A percentile compares a stretch with the other conserved stretches of the same genome.
phyloP scores from a whole-genome alignment of 108 stramenopile genomes.

The Pseudonitzschia multistriata region DNA sequence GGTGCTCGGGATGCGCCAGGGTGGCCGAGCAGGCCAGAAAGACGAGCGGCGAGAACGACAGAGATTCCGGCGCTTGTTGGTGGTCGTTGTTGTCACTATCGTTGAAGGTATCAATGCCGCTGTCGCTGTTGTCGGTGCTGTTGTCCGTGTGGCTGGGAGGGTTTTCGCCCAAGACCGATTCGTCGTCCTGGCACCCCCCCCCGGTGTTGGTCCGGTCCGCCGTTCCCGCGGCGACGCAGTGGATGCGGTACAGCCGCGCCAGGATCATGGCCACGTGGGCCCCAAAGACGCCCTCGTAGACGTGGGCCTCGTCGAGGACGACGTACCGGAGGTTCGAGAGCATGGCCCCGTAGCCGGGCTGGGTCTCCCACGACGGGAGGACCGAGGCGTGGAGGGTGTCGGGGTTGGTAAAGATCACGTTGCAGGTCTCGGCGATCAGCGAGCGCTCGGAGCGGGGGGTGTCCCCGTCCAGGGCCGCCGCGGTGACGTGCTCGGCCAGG shows the following conservation, averaged over 20 bases:
- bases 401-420: slow-evolving; percentile 95
- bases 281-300: slow-evolving; percentile 94
- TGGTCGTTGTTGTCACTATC: neutral
- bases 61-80: neutral
- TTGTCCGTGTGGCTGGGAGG: neutral
- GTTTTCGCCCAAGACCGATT: neutral
- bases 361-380: slow-evolving; percentile 82
- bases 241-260: slow-evolving; percentile 77
- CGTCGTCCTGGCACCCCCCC: slow-evolving; percentile 16
- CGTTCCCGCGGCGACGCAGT: neutral
- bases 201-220: neutral
- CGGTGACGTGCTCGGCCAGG: slow-evolving; percentile 35
- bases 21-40: slow-evolving; percentile 95
- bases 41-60: slow-evolving; percentile 5
- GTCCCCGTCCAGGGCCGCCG: slow-evolving; percentile 82
- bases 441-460: slow-evolving; percentile 69
- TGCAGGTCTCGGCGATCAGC: slow-evolving; percentile 51
- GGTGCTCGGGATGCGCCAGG: slow-evolving; percentile 79
- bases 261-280: slow-evolving; percentile 94
- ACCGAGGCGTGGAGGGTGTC: slow-evolving; percentile 95
- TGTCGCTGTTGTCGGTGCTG: neutral
- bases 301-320: slow-evolving; percentile 92
- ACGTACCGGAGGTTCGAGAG: slow-evolving; percentile 70
- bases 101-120: neutral
- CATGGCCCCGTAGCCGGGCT: slow-evolving; percentile 49